Evolutionary conservation across 2,329 filamentous ascomycete species (phyloP).

Genomic region (Trichoderma endophyticum): DNA sequence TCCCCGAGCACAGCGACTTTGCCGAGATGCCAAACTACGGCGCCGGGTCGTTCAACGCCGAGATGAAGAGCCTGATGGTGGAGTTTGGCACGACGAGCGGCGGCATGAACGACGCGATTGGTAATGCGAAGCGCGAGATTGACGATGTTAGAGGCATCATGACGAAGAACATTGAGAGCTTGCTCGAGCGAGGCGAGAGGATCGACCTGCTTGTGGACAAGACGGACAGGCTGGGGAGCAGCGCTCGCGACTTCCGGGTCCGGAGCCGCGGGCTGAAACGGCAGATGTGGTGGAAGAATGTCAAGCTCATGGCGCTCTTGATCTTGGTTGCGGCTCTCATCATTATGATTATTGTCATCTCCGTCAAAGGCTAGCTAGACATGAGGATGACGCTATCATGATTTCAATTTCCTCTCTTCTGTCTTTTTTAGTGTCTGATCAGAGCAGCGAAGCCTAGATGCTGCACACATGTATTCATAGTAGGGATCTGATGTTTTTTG

Average conservation of each 20-base stretch:
- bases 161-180: constrained; percentile 90
- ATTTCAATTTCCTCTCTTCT: neutral
- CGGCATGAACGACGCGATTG: constrained; percentile 75
- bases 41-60: constrained; percentile 78
- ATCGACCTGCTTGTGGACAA: constrained; percentile 95
- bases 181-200: constrained; percentile 85
- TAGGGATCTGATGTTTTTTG: neutral
- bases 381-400: neutral
- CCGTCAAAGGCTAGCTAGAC: constrained; percentile 44
- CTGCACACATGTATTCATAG: constrained; percentile 1
- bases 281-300: constrained; percentile 99
- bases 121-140: constrained; percentile 82
- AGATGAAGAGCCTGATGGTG: constrained; percentile 74
- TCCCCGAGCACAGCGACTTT: constrained; percentile 68
- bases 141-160: constrained; percentile 90
- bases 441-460: constrained; percentile 7
- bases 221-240: constrained; percentile 86
- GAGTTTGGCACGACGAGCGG: constrained; percentile 77
- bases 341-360: constrained; percentile 53
- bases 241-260: constrained; percentile 85
- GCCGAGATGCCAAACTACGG: constrained; percentile 81
- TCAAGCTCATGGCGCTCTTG: constrained; percentile 84
- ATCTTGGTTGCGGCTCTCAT: constrained; percentile 63
- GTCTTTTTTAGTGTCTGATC: neutral
- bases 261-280: constrained; percentile 81